Percentiles rank a stretch among this genome's conserved stretches.
phyloP scores from a whole-genome alignment of 179 eudicot genomes.

The Spergularia azorica region DNA sequence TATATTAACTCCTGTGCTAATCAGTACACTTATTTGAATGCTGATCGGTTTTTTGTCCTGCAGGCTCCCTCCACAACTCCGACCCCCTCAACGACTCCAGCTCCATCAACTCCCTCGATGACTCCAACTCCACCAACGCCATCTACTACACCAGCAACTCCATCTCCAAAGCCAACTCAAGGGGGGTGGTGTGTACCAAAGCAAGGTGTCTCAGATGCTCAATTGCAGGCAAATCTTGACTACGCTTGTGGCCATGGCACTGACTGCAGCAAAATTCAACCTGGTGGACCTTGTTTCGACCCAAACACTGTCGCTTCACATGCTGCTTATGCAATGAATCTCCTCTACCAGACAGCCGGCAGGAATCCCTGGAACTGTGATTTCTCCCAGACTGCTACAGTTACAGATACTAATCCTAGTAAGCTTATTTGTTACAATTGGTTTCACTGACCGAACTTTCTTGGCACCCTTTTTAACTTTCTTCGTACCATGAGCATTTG shows the following conservation, averaged over 20 bases:
- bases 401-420: slow-evolving; percentile 74
- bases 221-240: slow-evolving; percentile 72
- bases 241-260: slow-evolving; percentile 66
- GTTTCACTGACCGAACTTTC: neutral
- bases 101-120: slow-evolving; percentile 22
- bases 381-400: slow-evolving; percentile 58
- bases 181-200: slow-evolving; percentile 78
- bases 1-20: neutral
- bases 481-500: neutral
- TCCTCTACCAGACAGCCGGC: slow-evolving; percentile 31
- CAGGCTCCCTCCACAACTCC: slow-evolving; percentile 31
- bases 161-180: slow-evolving; percentile 41
- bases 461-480: neutral
- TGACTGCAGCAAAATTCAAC: slow-evolving; percentile 73
- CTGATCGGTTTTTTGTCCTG: slow-evolving; percentile 3
- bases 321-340: slow-evolving; percentile 50
- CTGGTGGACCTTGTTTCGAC: slow-evolving; percentile 79
- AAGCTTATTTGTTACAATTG: slow-evolving; percentile 28
- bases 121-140: slow-evolving; percentile 33
- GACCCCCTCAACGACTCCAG: neutral
- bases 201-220: slow-evolving; percentile 62
- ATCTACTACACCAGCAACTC: slow-evolving; percentile 35
- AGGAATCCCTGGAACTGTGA: slow-evolving; percentile 33
- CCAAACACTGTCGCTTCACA: slow-evolving; percentile 70
- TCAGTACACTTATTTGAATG: neutral